phyloP scores from a whole-genome alignment of 441 rosid species.

The Brassica balearica region DNA sequence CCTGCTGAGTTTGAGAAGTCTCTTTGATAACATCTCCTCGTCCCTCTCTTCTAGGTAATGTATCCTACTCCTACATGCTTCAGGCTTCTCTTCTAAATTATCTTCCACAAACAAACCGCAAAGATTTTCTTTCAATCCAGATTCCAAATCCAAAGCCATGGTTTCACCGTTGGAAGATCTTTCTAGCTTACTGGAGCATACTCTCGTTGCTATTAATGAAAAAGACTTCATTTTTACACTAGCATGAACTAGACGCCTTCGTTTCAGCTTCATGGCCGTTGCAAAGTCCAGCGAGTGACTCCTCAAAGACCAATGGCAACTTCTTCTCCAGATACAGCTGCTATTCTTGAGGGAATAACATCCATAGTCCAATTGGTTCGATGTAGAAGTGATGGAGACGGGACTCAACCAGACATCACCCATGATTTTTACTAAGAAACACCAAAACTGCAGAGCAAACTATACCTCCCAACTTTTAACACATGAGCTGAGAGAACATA shows the following conservation, averaged over 20 bases:
- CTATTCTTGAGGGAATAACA: conserved; percentile 27
- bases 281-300: conserved; percentile 30
- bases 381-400: conserved; percentile 38
- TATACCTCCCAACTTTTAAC: conserved; percentile 9
- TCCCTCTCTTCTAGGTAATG: conserved; percentile 72
- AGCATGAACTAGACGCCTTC: too few relatives aligned
- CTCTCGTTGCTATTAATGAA: background rate
- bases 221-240: conserved; percentile 24
- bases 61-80: conserved; percentile 36
- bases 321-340: conserved; percentile 17
- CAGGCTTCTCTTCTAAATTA: conserved; percentile 21
- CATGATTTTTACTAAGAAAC: conserved; percentile 38
- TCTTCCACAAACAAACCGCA: conserved; percentile 39
- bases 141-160: conserved; percentile 5
- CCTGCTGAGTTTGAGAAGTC: conserved; percentile 77
- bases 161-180: conserved; percentile 11
- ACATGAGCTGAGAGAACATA: conserved; percentile 12
- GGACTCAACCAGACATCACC: conserved; percentile 49
- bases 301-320: conserved; percentile 12
- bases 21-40: conserved; percentile 65
- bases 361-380: conserved; percentile 44
- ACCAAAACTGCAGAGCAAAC: conserved; percentile 5
- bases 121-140: conserved; percentile 46
- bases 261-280: conserved; percentile 40
- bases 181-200: background rate